phyloP scores from a whole-genome alignment of 2,329 filamentous ascomycete species.

The Cordyceps cicadae region DNA sequence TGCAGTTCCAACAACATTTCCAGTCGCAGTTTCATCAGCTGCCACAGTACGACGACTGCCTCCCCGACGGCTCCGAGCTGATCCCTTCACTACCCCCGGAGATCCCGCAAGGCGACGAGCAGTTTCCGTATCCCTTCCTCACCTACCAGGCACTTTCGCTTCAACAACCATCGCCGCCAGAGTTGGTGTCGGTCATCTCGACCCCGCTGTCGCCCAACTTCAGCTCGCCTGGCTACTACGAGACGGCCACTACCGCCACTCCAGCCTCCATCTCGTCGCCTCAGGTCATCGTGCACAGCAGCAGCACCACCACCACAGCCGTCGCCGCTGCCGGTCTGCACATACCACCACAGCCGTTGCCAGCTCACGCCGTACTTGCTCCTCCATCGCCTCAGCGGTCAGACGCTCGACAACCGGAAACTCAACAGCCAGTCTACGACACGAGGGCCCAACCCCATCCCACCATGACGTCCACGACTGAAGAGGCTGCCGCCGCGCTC shows the following conservation, averaged over 20 bases:
- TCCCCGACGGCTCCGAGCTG: background rate
- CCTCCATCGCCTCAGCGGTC: background rate
- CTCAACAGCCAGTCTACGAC: background rate
- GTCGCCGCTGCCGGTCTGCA: no score
- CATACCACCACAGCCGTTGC: background rate
- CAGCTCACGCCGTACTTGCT: background rate
- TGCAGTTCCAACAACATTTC: background rate
- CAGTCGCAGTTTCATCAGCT: background rate
- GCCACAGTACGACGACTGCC: background rate
- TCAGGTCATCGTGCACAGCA: no score
- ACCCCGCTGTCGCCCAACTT: background rate
- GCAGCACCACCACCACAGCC: background rate
- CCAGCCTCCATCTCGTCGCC: background rate
- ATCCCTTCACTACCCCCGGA: background rate
- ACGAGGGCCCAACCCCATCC: background rate
- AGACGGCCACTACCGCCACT: background rate
- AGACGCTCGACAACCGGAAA: background rate
- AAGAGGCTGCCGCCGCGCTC: background rate
- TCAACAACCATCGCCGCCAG: background rate
- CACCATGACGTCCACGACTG: background rate
- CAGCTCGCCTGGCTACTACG: background rate
- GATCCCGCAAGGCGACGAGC: background rate
- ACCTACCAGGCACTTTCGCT: background rate
- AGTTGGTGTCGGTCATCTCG: background rate
- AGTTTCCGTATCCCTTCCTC: background rate